A percentile compares a stretch with the other conserved stretches of the same genome.
phyloP scores from a whole-genome alignment of 2,329 filamentous ascomycete species.

The Penicillium brasilianum region DNA sequence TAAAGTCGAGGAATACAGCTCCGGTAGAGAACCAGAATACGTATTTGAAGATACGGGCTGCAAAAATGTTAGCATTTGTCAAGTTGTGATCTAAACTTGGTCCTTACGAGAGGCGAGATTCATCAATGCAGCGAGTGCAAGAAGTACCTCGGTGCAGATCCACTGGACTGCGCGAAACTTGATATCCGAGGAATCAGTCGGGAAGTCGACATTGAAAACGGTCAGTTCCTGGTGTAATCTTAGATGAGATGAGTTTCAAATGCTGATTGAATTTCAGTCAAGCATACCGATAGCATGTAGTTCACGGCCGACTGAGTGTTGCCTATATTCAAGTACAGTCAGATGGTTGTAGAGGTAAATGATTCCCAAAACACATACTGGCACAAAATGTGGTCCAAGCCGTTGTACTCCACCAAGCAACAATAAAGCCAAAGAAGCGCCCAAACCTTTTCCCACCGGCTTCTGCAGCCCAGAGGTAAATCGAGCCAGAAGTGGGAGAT shows the following conservation, averaged over 20 bases:
- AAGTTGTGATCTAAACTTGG: neutral
- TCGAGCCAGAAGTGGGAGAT: neutral
- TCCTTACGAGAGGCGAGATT: neutral
- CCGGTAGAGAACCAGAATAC: neutral
- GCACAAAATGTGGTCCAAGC: neutral
- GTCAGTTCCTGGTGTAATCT: neutral
- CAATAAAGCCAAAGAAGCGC: neutral
- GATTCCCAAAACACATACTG: neutral
- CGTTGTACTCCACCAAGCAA: neutral
- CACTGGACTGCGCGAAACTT: neutral
- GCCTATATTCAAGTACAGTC: neutral
- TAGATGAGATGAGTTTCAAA: too few relatives aligned
- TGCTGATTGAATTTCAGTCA: too few relatives aligned
- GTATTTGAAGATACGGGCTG: neutral
- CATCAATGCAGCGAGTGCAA: neutral
- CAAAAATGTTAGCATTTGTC: neutral
- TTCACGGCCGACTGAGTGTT: neutral
- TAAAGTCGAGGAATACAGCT: neutral
- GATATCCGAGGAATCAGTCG: neutral
- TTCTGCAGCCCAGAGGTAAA: neutral
- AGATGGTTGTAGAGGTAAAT: neutral
- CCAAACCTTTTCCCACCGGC: neutral
- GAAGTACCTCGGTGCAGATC: neutral
- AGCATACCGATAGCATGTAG: neutral
- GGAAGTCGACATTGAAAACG: neutral